phyloP scores from a whole-genome alignment of 78 protist genomes.

The Guillardia theta region DNA sequence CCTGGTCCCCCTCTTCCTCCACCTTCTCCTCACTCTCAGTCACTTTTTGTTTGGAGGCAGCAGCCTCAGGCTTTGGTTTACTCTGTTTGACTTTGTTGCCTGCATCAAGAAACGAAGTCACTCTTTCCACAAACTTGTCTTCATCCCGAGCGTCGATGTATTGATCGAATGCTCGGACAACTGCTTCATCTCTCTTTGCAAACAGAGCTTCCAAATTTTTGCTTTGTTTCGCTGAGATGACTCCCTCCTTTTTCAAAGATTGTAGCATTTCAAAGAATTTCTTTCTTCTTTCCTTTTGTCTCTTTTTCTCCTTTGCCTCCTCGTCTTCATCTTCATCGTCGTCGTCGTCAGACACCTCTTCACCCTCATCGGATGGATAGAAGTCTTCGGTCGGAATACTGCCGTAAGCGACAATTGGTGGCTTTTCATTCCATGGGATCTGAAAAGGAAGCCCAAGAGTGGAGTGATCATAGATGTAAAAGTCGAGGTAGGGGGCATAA shows the following conservation, averaged over 20 bases:
- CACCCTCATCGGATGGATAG: not conserved
- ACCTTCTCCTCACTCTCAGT: not conserved
- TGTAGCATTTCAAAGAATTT: not conserved
- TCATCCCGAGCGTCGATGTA: not conserved
- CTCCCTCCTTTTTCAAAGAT: not conserved
- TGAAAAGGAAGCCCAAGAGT: not conserved
- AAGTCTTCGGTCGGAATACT: not conserved
- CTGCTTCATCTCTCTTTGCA: not conserved
- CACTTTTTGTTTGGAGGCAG: not conserved
- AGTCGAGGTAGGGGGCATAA: not conserved
- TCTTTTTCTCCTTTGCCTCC: not conserved
- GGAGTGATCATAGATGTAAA: not conserved
- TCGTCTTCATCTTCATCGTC: not conserved
- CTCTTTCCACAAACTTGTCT: not conserved
- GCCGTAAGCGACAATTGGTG: constrained; percentile 12
- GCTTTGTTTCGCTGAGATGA: not conserved
- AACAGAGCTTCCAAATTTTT: not conserved
- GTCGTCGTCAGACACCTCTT: not conserved
- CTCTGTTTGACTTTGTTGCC: not conserved
- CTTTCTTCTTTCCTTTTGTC: not conserved
- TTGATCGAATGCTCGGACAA: not conserved
- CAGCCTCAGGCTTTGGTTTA: not conserved
- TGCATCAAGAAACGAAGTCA: not conserved
- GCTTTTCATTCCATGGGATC: not conserved
- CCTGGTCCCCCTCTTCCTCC: not conserved